Base-by-base conservation (phyloP, 345 rosid species). In the Clausena lansium region DNA sequence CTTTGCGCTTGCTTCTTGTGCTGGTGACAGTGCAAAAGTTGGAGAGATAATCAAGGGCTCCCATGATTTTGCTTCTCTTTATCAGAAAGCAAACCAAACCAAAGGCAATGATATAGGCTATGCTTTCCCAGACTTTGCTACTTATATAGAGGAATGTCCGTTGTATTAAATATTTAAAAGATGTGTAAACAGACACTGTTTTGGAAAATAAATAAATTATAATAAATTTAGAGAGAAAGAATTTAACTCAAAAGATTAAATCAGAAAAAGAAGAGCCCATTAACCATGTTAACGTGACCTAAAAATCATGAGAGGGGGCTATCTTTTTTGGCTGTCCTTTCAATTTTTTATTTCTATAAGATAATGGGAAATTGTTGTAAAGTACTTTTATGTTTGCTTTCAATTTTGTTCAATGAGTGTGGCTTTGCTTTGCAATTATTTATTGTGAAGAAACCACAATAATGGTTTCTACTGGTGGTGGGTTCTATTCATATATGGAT, bases 11-110 rank as follows among this genome's bases (percentile, higher is more conserved):
- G 88, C 86, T 85, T 83, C 91, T 89, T 81, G 83, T 87, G 71
- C 86, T 83, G 82, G 92, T 87, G 80, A 88, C 90, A 27, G 87
- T 86, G 79, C 97, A 95, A 80, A 95, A 93, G 93, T 87, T 86
- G 22, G 96, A 86, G 81, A 95, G 85, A 73, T 91, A 92, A 85
- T 95, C 92, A 74, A 95, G 91, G 74, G 96, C 98, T 28, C 99
- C 27, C 67, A 41, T 25, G 2, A 36, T 35, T 67, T 77, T 63
- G 76, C 41, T 62, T 83, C 71, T 79, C 70, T 75, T 87, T 70
- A 9, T 62, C 57, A 79, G 70, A 83, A 82, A 78, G 73, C 70
- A 66, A 61, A 33, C 52, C 4, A 67, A 9, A 9, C 32, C 61
- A 66, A 55, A 64, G 33, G 13, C 54, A 17, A 54, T 20, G 63